Conservation (phyloP, 2,329 filamentous ascomycete species). For the Botryotinia convoluta region DNA sequence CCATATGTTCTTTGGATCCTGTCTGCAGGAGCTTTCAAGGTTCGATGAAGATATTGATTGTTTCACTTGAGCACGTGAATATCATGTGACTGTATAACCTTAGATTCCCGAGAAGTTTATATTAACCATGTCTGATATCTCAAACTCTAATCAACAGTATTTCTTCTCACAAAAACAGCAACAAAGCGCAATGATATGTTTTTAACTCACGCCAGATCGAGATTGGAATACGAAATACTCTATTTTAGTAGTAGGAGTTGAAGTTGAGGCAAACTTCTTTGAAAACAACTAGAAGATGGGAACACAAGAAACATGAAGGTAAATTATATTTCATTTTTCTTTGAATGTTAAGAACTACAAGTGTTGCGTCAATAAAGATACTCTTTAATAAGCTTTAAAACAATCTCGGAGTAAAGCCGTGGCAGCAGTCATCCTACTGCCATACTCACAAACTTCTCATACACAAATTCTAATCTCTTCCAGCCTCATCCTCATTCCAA, state of each 20-base stretch:
- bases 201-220: neutral
- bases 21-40: neutral
- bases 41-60: neutral
- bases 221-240: neutral
- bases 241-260: neutral
- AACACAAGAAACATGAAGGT: neutral
- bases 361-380: neutral
- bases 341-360: neutral
- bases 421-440: neutral
- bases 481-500: neutral
- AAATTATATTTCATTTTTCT: neutral
- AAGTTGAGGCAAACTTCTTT: neutral
- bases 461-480: too few relatives aligned
- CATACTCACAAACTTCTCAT: neutral
- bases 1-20: neutral
- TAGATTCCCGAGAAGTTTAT: neutral
- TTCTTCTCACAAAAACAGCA: neutral
- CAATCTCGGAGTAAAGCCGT: neutral
- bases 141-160: neutral
- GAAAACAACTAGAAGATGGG: neutral
- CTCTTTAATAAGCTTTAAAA: too few relatives aligned
- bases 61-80: neutral
- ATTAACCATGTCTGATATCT: too few relatives aligned
- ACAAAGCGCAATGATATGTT: neutral
- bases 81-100: neutral